These are phyloP conservation scores for Picea abies DNA, from an alignment of 83 land plant species.

Conservation along the genomic window DNA sequence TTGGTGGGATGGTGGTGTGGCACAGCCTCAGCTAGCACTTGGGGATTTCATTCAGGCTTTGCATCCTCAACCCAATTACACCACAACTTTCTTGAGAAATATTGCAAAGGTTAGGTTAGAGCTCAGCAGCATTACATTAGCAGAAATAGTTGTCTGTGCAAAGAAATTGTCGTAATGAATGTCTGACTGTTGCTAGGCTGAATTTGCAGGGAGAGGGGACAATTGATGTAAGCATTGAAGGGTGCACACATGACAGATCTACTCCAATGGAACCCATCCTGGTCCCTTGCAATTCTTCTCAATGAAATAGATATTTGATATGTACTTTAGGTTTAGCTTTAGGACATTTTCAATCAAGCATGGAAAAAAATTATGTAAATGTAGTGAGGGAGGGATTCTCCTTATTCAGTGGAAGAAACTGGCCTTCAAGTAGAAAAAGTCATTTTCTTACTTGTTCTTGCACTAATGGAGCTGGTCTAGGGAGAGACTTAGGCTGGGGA, in stretches of 20 bases:
- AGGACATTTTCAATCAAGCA: too few species aligned
- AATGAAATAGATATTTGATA: neutral
- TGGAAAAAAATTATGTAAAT: too few species aligned
- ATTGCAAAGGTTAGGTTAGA: constrained; percentile 49
- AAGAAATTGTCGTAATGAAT: neutral
- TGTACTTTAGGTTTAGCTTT: too few species aligned
- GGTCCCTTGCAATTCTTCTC: constrained; percentile 33
- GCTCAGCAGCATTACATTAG: neutral
- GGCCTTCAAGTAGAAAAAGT: too few species aligned
- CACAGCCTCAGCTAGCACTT: constrained; percentile 64
- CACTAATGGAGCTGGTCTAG: too few species aligned
- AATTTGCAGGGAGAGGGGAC: constrained; percentile 20
- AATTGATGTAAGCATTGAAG: constrained; percentile 23
- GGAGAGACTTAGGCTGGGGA: too few species aligned
- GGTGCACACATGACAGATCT: constrained; percentile 42
- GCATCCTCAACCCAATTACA: constrained; percentile 63
- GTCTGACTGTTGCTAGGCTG: neutral
- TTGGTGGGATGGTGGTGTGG: constrained; percentile 62
- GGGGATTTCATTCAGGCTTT: constrained; percentile 64
- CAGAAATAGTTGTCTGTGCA: neutral
- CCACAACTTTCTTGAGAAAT: constrained; percentile 58
- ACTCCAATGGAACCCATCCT: constrained; percentile 53
- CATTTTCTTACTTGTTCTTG: too few species aligned
- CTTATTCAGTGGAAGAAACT: too few species aligned
- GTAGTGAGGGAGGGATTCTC: too few species aligned